These are phyloP conservation scores for Elongisporangium senticosum DNA, from an alignment of 352 stramenopile species.

Conservation along the genomic window DNA sequence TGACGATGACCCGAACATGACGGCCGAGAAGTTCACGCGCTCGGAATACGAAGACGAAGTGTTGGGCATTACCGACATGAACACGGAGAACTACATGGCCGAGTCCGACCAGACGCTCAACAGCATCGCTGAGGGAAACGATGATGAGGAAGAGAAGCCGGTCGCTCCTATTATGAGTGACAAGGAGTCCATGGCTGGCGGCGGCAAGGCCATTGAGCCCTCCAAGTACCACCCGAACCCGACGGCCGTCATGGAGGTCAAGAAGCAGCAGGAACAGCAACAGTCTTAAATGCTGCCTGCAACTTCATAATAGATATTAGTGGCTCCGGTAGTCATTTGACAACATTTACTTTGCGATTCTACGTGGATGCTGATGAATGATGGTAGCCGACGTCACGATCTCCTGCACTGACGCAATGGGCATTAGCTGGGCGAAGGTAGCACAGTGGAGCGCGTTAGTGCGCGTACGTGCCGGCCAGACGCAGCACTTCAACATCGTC, in stretches of 20 bases:
- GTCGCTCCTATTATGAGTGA: slow-evolving; percentile 38
- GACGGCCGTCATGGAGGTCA: slow-evolving; percentile 48
- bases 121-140: slow-evolving; percentile 23
- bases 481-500: slow-evolving; percentile 56
- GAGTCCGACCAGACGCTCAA: slow-evolving; percentile 14
- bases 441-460: slow-evolving; percentile 55
- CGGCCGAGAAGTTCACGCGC: slow-evolving; percentile 82
- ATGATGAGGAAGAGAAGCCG: slow-evolving; percentile 21
- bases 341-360: neutral
- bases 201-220: slow-evolving; percentile 40
- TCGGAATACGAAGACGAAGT: slow-evolving; percentile 89
- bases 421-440: slow-evolving; percentile 67
- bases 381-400: slow-evolving; percentile 78
- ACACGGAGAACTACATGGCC: slow-evolving; percentile 74
- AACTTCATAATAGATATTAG: slow-evolving; percentile 1
- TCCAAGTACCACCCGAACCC: slow-evolving; percentile 64
- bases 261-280: slow-evolving; percentile 33
- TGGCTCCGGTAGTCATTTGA: neutral
- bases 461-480: slow-evolving; percentile 58
- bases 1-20: slow-evolving; percentile 57
- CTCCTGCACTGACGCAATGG: slow-evolving; percentile 74
- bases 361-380: slow-evolving; percentile 60
- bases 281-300: slow-evolving; percentile 2
- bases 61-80: slow-evolving; percentile 92
- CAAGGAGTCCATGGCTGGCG: slow-evolving; percentile 56